Evolutionary conservation across 225 moss, liverwort and hornwort genomes (phyloP), one percentile per base, ranked within the genome.

Genomic region (Bryoerythrophyllum caledonicum): DNA sequence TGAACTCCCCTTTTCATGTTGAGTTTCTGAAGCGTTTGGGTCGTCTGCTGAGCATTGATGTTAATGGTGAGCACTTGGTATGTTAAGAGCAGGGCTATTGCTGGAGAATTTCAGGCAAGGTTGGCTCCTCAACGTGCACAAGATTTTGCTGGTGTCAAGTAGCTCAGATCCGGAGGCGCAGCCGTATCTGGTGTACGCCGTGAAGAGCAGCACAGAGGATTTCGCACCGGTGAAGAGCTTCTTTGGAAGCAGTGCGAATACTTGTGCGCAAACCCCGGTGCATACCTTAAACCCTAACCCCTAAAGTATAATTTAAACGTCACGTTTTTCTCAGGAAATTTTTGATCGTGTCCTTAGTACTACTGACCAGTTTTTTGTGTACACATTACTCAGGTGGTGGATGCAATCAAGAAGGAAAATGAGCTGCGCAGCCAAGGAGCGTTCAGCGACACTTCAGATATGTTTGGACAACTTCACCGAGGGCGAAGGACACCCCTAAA

Each of bases 91-190:
- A 96, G 96, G 86, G 56, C 75, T 92, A 34, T 59, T 93, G 69
- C 78, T 97, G 56, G 19, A 76, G 54, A 89, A 87, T 12, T 97
- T 94, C 51, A 87, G 96, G 76, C 83, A 89, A 83, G 92, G 96
- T 70, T 97, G 96, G 96, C 82, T 83, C 23, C 78, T 90, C 5
- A 86, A 89, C 78, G 67, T 97, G 17, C 86, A 93, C 76, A 86
- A 82, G 40, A 72, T 97, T 63, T 78, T 84, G 69, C 67, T 86
- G 11, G 68, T 87, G 49, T 80, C 88, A 9, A 78, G 71, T 57
- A 75, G 64, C 63, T 77, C 84, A 35, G 60, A 81, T 59, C 85
- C 84, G 15, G 79, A 76, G 44, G 72, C 82, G 28, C 92, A 92
- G 25, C 93, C 96, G 1, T 96, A 89, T 61, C 75, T 96, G 71